Evolutionary conservation across 192 early-diverging fungal genomes (phyloP).

Genomic region (Entomortierella lignicola): DNA sequence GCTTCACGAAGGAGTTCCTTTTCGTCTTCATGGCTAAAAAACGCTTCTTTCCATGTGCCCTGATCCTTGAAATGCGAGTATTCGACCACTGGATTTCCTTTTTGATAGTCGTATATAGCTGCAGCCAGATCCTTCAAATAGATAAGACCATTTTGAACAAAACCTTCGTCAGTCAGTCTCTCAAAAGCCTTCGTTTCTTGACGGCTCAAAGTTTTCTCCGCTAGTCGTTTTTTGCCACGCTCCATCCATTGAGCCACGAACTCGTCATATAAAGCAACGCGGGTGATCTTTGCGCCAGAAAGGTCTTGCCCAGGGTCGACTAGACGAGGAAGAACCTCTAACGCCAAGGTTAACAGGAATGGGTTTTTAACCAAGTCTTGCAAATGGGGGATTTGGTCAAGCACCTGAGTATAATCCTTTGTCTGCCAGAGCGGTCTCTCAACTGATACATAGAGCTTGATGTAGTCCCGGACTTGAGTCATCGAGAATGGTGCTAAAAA

Average conservation of each 20-base stretch:
- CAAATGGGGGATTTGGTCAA: too few relatives aligned
- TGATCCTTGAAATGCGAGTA: neutral
- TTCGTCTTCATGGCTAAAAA: neutral
- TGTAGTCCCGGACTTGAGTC: neutral
- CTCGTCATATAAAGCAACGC: constrained; percentile 6
- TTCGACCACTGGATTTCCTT: constrained; percentile 4
- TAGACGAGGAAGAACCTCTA: constrained; percentile 1
- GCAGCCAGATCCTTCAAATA: neutral
- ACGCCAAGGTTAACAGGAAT: neutral
- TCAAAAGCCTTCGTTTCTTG: neutral
- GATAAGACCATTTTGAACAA: neutral
- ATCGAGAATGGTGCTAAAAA: neutral
- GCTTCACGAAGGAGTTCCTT: neutral
- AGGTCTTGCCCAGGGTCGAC: neutral
- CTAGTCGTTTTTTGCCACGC: neutral
- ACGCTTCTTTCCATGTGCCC: neutral
- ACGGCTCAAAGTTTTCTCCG: too few relatives aligned
- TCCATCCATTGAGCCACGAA: neutral
- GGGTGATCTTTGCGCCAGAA: neutral
- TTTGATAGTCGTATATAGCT: neutral
- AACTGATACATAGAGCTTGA: constrained; percentile 3
- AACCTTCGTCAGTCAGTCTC: neutral
- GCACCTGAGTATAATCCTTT: too few relatives aligned
- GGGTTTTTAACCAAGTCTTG: constrained; percentile 7
- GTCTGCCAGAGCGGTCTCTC: too few relatives aligned